These are phyloP conservation scores for Juncus effusus DNA, from an alignment of 176 grass and related monocot species.

Conservation along the genomic window DNA sequence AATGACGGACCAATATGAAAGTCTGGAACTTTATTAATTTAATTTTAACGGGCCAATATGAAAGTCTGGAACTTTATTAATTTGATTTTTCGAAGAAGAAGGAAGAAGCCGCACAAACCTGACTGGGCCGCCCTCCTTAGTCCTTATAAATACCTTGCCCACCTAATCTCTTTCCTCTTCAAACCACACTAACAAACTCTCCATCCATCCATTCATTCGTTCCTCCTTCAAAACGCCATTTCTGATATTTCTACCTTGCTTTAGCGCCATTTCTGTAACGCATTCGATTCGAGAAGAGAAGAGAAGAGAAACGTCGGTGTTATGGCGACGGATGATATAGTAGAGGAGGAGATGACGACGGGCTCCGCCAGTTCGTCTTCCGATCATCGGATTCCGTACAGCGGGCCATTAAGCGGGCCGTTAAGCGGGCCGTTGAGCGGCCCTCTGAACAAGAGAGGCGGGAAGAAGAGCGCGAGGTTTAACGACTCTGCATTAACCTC, in stretches of 20 bases:
- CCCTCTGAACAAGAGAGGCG: conserved; percentile 52
- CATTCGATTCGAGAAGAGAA: background rate
- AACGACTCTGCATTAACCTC: conserved; percentile 44
- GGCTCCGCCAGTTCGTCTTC: conserved; percentile 5
- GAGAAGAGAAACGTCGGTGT: background rate
- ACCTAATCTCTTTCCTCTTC: too few relatives aligned
- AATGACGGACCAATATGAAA: too few relatives aligned
- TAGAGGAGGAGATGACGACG: conserved; percentile 29
- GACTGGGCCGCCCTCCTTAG: background rate
- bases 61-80: too few relatives aligned
- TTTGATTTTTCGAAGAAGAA: background rate
- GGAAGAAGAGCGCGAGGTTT: conserved; percentile 69
- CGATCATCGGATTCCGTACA: conserved; percentile 11
- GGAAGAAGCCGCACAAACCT: background rate
- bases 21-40: too few relatives aligned
- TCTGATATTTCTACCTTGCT: background rate
- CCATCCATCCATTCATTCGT: background rate
- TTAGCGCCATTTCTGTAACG: background rate
- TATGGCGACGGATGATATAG: conserved; percentile 37
- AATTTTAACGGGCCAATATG: too few relatives aligned
- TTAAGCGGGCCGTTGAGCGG: conserved; percentile 68
- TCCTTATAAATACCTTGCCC: too few relatives aligned
- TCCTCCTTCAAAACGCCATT: conserved; percentile 3
- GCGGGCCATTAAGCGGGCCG: conserved; percentile 62
- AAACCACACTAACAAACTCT: background rate